Evolutionary conservation across 805 yeast species (phyloP).

Genomic region (Candida boidinii): DNA sequence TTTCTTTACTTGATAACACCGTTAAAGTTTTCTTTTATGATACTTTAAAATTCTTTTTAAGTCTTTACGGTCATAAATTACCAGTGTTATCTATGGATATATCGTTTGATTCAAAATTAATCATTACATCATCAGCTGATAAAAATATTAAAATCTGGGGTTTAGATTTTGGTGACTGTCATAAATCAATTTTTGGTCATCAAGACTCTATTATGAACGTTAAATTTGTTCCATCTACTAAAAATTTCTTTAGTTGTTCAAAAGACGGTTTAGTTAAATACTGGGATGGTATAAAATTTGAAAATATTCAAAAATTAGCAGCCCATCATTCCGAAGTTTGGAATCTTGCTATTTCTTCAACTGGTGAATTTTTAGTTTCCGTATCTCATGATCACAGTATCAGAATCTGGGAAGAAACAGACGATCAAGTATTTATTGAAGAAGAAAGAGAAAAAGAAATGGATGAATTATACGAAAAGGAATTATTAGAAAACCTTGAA

Average conservation of each 20-base stretch:
- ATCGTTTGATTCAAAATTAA: constrained; percentile 76
- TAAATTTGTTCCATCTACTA: constrained; percentile 73
- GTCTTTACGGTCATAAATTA: constrained; percentile 91
- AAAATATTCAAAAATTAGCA: constrained; percentile 76
- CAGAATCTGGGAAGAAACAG: constrained; percentile 88
- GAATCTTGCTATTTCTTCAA: constrained; percentile 72
- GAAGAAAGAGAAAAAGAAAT: constrained; percentile 95
- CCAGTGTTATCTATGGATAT: constrained; percentile 93
- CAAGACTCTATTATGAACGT: constrained; percentile 93
- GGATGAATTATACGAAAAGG: constrained; percentile 87
- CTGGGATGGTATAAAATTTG: constrained; percentile 99
- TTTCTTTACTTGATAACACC: constrained; percentile 85
- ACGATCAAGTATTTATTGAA: constrained; percentile 92
- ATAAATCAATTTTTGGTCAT: constrained; percentile 92
- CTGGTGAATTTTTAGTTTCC: constrained; percentile 66
- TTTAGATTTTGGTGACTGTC: constrained; percentile 97
- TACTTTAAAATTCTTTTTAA: constrained; percentile 76
- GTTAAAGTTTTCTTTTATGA: constrained; percentile 90
- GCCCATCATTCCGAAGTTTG: constrained; percentile 93
- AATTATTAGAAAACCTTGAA: constrained; percentile 65
- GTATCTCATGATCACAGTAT: constrained; percentile 92
- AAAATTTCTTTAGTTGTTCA: constrained; percentile 81
- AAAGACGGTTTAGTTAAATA: constrained; percentile 87
- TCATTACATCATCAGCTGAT: constrained; percentile 93
- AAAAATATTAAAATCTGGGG: constrained; percentile 99